phyloP scores from a whole-genome alignment of 441 rosid genomes.

The Eruca vesicaria region DNA sequence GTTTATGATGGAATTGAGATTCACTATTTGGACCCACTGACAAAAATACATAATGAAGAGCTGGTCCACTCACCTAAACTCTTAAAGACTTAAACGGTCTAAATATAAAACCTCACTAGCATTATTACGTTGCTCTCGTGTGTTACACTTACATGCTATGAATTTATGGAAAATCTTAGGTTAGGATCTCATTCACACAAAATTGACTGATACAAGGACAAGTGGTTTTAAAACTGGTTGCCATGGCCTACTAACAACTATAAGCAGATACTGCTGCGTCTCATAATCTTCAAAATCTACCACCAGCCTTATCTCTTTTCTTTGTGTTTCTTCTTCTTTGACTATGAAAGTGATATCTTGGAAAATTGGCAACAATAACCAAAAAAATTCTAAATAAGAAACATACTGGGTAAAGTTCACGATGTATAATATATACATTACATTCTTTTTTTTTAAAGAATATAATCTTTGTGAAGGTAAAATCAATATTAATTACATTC shows the following conservation, averaged over 20 bases:
- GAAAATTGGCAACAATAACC: neutral
- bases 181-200: neutral
- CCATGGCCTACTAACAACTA: neutral
- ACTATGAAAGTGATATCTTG: neutral
- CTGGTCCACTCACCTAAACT: constrained; percentile 36
- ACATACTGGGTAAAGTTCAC: too few relatives aligned
- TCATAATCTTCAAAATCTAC: constrained; percentile 3
- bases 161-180: neutral
- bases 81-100: constrained; percentile 32
- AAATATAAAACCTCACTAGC: constrained; percentile 15
- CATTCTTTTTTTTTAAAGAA: too few relatives aligned
- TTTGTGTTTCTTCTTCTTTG: neutral
- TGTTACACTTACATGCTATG: constrained; percentile 16
- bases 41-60: constrained; percentile 31
- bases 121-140: constrained; percentile 22
- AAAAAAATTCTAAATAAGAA: too few relatives aligned
- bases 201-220: neutral
- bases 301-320: neutral
- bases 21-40: constrained; percentile 35
- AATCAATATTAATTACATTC: too few relatives aligned
- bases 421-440: too few relatives aligned
- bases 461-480: too few relatives aligned
- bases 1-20: constrained; percentile 24
- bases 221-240: neutral
- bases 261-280: neutral